Evolutionary conservation across 176 grass and related monocot species (phyloP), one percentile per base, ranked within the genome.

Genomic region (Pontederia paniculata): DNA sequence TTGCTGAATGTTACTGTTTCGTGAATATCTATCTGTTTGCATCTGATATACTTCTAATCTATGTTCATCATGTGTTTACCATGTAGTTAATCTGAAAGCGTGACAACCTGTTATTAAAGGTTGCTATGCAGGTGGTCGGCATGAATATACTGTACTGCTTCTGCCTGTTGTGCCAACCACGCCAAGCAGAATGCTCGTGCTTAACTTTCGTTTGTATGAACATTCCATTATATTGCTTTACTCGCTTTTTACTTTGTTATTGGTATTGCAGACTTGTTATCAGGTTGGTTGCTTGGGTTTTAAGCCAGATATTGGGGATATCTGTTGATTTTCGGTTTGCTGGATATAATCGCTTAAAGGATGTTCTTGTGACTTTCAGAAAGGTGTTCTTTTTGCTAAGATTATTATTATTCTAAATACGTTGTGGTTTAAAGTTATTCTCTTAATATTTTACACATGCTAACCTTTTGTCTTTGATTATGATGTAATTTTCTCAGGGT

Each of bases 291-390:
- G 67, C 76, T 37, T 75, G 80, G 77, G 52, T 97, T 51, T 81
- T 90, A 57, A 84, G 25, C 44, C 70, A 67, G 16, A 50, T 45
- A 17, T 62, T 70, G 68, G 84, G 88, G 18, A 67, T 85, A 56
- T 90, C 80, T 53, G 72, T 97, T 58, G 71, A 59, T 13, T 90
- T 81, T 69, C 76, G 69, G 63, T 70, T 88, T 68, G 79, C 70
- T 20, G 73, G 77, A 57, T 65, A 79, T 65, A 84, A 87, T 76
- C 81, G 79, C 67, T 62, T 90, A 56, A 74, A 73, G 60, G 91
- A 83, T 72, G 65, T 97, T 54, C 73, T 68, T 21, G 52, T 90
- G 23, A 64, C 60, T 16, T 87, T 79, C 41, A 78, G 73, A 76
- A 97, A 97, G 80, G 91, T 97, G 42, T 31, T 20, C 37, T 23